These are phyloP conservation scores for Macadamia tetraphylla DNA, from an alignment of 164 flowering plant genomes.

Conservation along the genomic window DNA sequence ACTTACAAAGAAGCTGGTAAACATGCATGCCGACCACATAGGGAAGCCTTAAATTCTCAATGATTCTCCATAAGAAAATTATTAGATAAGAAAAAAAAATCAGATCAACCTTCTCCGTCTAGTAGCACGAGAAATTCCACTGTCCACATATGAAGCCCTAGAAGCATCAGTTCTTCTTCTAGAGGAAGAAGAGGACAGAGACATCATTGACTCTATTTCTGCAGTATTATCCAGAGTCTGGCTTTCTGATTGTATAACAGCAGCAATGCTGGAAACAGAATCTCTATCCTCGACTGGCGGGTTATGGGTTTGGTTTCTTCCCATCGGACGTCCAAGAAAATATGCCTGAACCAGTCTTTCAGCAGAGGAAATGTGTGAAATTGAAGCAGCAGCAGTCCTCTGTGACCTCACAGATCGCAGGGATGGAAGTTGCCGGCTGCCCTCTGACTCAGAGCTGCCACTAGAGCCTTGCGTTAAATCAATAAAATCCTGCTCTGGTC, in stretches of 20 bases:
- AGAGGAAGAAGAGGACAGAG: constrained; percentile 42
- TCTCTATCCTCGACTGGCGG: constrained; percentile 60
- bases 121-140: constrained; percentile 59
- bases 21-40: background rate
- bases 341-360: constrained; percentile 40
- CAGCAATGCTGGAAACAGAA: constrained; percentile 73
- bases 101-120: constrained; percentile 62
- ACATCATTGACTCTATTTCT: constrained; percentile 62
- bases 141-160: constrained; percentile 61
- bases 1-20: background rate
- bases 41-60: background rate
- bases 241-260: constrained; percentile 64
- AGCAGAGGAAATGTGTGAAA: constrained; percentile 21
- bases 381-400: constrained; percentile 26
- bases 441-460: constrained; percentile 27
- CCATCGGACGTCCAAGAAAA: constrained; percentile 29
- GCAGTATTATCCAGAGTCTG: constrained; percentile 58
- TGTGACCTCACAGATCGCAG: constrained; percentile 33
- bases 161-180: constrained; percentile 16
- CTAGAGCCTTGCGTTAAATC: constrained; percentile 31
- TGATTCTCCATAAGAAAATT: background rate
- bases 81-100: background rate
- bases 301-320: constrained; percentile 46
- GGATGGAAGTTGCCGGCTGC: constrained; percentile 23
- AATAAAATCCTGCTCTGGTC: constrained; percentile 32